Percentiles rank a stretch among this genome's conserved stretches.
Evolutionary conservation across 106 monocot species (phyloP).

Genomic region (Xerophyta viscosa): DNA sequence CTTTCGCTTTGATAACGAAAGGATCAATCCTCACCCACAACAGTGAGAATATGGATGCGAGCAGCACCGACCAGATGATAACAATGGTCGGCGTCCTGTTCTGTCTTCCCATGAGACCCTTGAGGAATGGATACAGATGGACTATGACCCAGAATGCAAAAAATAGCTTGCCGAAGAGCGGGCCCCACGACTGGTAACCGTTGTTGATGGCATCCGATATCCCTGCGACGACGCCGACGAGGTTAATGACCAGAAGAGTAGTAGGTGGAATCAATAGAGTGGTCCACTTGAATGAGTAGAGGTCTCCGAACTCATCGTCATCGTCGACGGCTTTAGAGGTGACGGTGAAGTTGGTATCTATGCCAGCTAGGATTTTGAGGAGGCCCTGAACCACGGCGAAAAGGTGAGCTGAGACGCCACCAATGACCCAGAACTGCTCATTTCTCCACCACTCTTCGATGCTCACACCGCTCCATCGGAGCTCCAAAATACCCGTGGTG

Average conservation of each 20-base stretch:
- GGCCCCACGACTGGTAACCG: slow-evolving; percentile 77
- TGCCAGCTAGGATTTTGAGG: slow-evolving; percentile 62
- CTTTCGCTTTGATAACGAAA: slow-evolving; percentile 42
- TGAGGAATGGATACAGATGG: slow-evolving; percentile 91
- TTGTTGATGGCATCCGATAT: slow-evolving; percentile 78
- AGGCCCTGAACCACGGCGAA: slow-evolving; percentile 73
- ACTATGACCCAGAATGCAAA: slow-evolving; percentile 92
- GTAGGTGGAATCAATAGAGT: slow-evolving; percentile 84
- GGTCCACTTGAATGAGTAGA: slow-evolving; percentile 90
- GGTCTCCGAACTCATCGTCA: slow-evolving; percentile 61
- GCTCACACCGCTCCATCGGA: slow-evolving; percentile 75
- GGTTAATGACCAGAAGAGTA: slow-evolving; percentile 62
- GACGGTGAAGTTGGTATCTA: slow-evolving; percentile 74
- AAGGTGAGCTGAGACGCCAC: slow-evolving; percentile 67
- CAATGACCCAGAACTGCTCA: slow-evolving; percentile 83
- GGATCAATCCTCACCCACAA: slow-evolving; percentile 94
- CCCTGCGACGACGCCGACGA: slow-evolving; percentile 77
- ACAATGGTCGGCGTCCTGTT: slow-evolving; percentile 89
- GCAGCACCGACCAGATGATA: slow-evolving; percentile 75
- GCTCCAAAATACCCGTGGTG: slow-evolving; percentile 60
- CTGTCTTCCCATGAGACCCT: slow-evolving; percentile 87
- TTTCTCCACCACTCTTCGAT: slow-evolving; percentile 90
- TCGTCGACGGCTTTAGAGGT: slow-evolving; percentile 63
- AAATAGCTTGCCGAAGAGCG: slow-evolving; percentile 81
- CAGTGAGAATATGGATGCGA: slow-evolving; percentile 86